Conservation (phyloP, 371 early-diverging fungal genomes). For the Rhizopus arrhizus region DNA sequence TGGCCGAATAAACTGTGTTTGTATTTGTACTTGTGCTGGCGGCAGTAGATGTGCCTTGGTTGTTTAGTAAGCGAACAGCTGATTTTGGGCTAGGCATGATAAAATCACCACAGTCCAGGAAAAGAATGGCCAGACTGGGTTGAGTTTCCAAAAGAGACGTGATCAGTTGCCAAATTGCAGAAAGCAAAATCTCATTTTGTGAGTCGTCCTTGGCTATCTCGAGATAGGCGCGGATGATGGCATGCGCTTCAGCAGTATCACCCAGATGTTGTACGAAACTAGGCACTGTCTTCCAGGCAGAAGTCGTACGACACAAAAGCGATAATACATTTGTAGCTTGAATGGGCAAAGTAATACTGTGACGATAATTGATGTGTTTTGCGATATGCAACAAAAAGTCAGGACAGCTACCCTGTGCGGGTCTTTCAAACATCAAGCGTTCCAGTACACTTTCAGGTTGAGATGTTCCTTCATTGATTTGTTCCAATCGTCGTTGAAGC, state of each 20-base stretch:
- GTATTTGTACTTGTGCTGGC: constrained; percentile 3
- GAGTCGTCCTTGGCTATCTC: constrained; percentile 36
- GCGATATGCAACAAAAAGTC: constrained; percentile 44
- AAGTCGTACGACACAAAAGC: constrained; percentile 33
- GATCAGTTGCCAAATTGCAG: constrained; percentile 50
- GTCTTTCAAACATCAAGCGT: constrained; percentile 24
- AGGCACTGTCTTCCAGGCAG: constrained; percentile 39
- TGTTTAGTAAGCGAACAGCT: constrained; percentile 51
- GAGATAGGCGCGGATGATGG: constrained; percentile 41
- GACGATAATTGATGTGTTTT: constrained; percentile 39
- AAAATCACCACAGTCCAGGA: constrained; percentile 51
- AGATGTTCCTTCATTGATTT: constrained; percentile 16
- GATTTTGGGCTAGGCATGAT: constrained; percentile 55
- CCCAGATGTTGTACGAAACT: constrained; percentile 49
- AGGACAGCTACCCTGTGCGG: constrained; percentile 22
- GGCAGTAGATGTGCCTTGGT: constrained; percentile 28
- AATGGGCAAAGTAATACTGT: constrained; percentile 31
- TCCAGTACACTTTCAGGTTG: constrained; percentile 21
- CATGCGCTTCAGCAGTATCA: constrained; percentile 41
- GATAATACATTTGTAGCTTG: constrained; percentile 43
- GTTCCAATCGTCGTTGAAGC: constrained; percentile 34
- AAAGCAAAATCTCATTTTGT: constrained; percentile 32
- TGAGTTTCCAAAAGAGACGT: constrained; percentile 44
- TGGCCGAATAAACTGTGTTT: constrained; percentile 29
- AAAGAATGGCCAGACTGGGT: constrained; percentile 47